Base-by-base conservation (phyloP, 2,329 filamentous ascomycete genomes). In the Diplodia seriata region DNA sequence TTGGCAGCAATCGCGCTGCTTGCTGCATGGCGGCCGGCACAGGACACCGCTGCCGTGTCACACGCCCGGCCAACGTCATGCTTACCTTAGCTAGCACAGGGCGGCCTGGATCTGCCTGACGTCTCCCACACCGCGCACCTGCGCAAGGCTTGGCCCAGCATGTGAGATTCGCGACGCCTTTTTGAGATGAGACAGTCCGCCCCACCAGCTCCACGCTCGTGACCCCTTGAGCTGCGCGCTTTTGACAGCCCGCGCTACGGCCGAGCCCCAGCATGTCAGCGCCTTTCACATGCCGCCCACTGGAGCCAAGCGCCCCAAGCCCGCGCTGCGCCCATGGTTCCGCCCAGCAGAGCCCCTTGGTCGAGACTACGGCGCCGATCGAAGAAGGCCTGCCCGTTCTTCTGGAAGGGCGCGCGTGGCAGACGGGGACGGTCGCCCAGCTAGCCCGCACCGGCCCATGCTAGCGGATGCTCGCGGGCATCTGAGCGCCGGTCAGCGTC, bases 11-110 rank as follows among this genome's bases (percentile, higher is more conserved):
- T 26, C 26, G 26, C 26, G 36, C 55, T n/a, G 18, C 40, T 36
- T 36, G 33, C 33, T 36, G 33, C 33, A 38, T 38, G 36, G 36
- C 18, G 43, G 50, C 50, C 50, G 50, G 29, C 29, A 29, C 23
- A 53, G 29, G 53, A 38, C 54, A 56, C 38, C 59, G 59, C 59
- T 50, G 43, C 29, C 43, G 59, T 51, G 59, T 63, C 59, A 63
- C 59, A 63, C 59, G 59, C 59, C 33, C 59, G 59, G 43, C 47
- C 59, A 63, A 63, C 59, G 59, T 63, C 59, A 63, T 63, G 59
- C 59, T 63, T 33, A 33, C 31, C 31, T 33, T 31, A 62, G 57
- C 57, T 43, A 59, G 36, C 38, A 38, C 36, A 38, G 33, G 33
- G 8, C 9, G 33, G 33, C 33, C 33, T 36, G 33, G 33, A 7